Conservation (phyloP, 179 eudicot genomes). For the Spergularia azorica region DNA sequence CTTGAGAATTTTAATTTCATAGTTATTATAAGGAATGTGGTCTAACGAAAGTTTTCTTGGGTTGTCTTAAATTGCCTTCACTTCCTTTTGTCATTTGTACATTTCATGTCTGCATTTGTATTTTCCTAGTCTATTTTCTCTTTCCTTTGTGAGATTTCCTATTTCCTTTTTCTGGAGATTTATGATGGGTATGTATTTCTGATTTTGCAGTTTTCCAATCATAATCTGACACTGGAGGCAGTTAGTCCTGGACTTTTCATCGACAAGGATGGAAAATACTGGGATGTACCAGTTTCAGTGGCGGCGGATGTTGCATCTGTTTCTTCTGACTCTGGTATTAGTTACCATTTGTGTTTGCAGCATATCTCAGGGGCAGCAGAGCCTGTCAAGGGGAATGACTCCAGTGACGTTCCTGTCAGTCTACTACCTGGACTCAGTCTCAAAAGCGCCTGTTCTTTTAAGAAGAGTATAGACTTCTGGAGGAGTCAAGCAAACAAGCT, state of each 20-base stretch:
- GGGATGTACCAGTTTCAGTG: conserved; percentile 81
- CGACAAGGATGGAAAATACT: conserved; percentile 67
- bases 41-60: too few relatives aligned
- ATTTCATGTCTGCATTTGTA: too few relatives aligned
- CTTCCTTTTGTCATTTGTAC: too few relatives aligned
- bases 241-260: conserved; percentile 65
- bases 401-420: conserved; percentile 37
- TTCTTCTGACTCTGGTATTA: conserved; percentile 53
- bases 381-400: conserved; percentile 41
- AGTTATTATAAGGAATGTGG: too few relatives aligned
- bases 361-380: conserved; percentile 56
- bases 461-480: conserved; percentile 67
- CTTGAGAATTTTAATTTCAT: too few relatives aligned
- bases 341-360: conserved; percentile 70
- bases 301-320: conserved; percentile 78
- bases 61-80: too few relatives aligned
- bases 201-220: conserved; percentile 66
- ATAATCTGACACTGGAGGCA: conserved; percentile 69
- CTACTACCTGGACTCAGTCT: conserved; percentile 65
- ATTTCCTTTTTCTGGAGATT: background rate
- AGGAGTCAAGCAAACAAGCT: conserved; percentile 67
- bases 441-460: conserved; percentile 65
- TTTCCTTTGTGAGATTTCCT: too few relatives aligned
- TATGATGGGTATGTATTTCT: conserved; percentile 1
- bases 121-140: too few relatives aligned